Evolutionary conservation across 2,329 filamentous ascomycete genomes (phyloP), one percentile per base, ranked within the genome.

Genomic region (Neonectria magnoliae): DNA sequence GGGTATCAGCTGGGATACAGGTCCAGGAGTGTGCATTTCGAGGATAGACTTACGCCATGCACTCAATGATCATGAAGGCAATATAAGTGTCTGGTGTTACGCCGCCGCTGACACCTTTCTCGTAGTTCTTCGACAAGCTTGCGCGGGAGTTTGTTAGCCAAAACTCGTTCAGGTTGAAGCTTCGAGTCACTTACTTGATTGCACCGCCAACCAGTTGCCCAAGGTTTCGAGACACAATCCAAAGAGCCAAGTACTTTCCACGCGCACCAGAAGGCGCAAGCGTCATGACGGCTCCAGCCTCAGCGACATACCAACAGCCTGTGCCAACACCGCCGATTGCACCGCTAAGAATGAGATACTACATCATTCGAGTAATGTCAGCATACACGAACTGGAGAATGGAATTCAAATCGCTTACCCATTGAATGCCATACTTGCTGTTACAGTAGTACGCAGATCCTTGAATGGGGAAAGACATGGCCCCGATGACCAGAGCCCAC

Each of bases 381-480:
- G 53, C 7, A 14, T 14, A 44, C 6, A 20, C 2, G 36, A 5
- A 7, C 2, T 38, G 14, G 2, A 29, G 20, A 31, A 14, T 20
- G 44, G 11, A 27, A 20, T 18, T 16, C 4, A 20, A 7, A 16
- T 10, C 2, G 67, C 81, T 67, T 56, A 82, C 81, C 81, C 81
- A 83, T 71, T 83, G 81, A 45, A 77, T 83, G 5, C 82, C 82
- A 62, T 81, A 83, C 67, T 83, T 83, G 71, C 80, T 82, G 47
- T 83, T 84, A 70, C 79, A 81, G 68, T 84, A 84, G 65, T 83
- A 84, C 10, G 81, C 80, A 0, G 82, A 83, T 4, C 82, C 82
- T 20, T 77, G 77, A 36, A 83, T 82, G 8, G 82, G 82, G 45
- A 84, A 83, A 0, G 79, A 81, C 45, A 61, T 61, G 52, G 58